Percentiles rank a stretch among this genome's conserved stretches.
phyloP scores from a whole-genome alignment of 768 basidiomycete genomes.

The Boletus rex-veris region DNA sequence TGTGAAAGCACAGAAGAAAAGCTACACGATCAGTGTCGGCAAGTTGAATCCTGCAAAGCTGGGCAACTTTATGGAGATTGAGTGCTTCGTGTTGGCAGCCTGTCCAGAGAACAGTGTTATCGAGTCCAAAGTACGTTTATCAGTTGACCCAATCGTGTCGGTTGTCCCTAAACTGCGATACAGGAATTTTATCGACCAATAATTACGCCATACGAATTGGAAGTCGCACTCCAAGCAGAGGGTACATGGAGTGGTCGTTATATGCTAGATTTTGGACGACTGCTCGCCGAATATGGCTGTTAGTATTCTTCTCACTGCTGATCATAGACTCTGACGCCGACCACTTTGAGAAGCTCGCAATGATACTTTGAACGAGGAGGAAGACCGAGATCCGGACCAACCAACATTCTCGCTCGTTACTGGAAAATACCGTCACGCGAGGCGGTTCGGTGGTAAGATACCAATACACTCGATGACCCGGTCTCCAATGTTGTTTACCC shows the following conservation, averaged over 20 bases:
- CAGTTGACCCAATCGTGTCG: neutral
- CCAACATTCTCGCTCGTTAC: conserved; percentile 86
- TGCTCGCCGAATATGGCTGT: conserved; percentile 41
- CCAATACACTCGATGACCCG: neutral
- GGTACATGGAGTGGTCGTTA: conserved; percentile 75
- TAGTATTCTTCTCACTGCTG: conserved; percentile 3
- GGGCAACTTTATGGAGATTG: conserved; percentile 94
- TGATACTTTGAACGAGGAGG: conserved; percentile 20
- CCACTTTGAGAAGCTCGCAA: conserved; percentile 4
- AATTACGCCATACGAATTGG: conserved; percentile 89
- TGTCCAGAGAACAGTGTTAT: conserved; percentile 90
- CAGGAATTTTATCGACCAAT: conserved; percentile 91
- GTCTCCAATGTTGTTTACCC: conserved; percentile 1
- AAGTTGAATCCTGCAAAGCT: conserved; percentile 93
- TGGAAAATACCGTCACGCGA: conserved; percentile 79
- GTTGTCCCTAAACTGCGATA: neutral
- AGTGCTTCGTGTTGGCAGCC: conserved; percentile 92
- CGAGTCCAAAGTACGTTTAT: conserved; percentile 55
- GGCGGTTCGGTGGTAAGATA: conserved; percentile 52
- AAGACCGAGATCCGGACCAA: conserved; percentile 57
- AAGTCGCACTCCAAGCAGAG: conserved; percentile 69
- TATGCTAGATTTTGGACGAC: conserved; percentile 68
- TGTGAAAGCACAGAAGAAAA: conserved; percentile 70
- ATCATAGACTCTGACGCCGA: neutral
- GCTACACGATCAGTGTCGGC: conserved; percentile 92